These are phyloP conservation scores for Theobroma grandiflorum DNA, from an alignment of 441 rosid genomes.

Conservation along the genomic window DNA sequence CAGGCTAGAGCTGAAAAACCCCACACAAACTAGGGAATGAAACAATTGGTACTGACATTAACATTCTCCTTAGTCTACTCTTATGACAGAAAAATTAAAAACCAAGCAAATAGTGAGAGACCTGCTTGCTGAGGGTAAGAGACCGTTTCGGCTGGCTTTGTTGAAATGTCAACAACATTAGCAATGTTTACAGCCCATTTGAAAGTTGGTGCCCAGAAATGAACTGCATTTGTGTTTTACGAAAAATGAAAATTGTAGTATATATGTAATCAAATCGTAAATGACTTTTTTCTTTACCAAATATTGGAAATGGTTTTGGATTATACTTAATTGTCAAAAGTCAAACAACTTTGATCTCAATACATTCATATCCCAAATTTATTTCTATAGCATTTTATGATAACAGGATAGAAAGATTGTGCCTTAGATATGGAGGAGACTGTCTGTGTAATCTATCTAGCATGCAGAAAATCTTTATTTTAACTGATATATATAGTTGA, in stretches of 20 bases:
- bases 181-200: constrained; percentile 64
- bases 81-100: neutral
- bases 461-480: neutral
- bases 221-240: constrained; percentile 40
- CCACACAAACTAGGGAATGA: neutral
- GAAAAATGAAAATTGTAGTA: neutral
- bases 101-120: constrained; percentile 4
- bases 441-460: neutral
- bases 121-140: constrained; percentile 62
- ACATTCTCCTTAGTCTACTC: neutral
- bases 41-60: neutral
- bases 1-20: constrained; percentile 44
- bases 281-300: no score
- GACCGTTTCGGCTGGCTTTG: constrained; percentile 55
- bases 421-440: no score
- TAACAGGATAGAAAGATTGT: neutral
- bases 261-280: no score
- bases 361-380: neutral
- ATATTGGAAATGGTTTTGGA: no score
- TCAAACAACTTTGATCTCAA: no score
- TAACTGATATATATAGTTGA: no score
- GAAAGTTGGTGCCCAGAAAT: constrained; percentile 69
- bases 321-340: no score
- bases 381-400: no score
- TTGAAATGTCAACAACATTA: constrained; percentile 51